phyloP scores from a whole-genome alignment of 352 stramenopile genomes.

The Pythium periplocum region DNA sequence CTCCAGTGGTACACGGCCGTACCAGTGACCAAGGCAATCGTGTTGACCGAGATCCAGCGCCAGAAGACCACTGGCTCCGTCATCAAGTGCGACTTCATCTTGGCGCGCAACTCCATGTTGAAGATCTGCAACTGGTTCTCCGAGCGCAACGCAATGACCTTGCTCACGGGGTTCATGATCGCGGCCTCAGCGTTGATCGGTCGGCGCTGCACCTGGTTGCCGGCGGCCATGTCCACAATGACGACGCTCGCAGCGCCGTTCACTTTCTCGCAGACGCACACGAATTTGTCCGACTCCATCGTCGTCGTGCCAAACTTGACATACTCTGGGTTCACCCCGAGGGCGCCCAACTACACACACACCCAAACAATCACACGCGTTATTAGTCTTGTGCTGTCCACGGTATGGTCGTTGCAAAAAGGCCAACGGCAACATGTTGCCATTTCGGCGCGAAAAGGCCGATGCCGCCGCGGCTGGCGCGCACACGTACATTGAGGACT shows the following conservation, averaged over 20 bases:
- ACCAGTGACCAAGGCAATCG: constrained; percentile 96
- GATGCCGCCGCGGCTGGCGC: neutral
- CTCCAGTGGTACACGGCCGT: constrained; percentile 98
- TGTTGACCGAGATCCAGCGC: constrained; percentile 97
- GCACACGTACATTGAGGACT: constrained; percentile 83
- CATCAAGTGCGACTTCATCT: constrained; percentile 96
- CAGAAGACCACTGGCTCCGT: constrained; percentile 96
- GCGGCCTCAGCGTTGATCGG: constrained; percentile 98
- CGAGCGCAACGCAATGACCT: constrained; percentile 83
- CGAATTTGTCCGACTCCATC: constrained; percentile 98
- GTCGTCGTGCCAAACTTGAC: constrained; percentile 92
- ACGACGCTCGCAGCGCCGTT: constrained; percentile 87
- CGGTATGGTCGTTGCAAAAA: too few species aligned
- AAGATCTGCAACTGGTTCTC: constrained; percentile 98
- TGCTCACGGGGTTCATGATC: constrained; percentile 99
- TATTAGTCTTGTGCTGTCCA: too few species aligned
- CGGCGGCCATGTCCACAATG: constrained; percentile 89
- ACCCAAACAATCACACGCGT: too few species aligned
- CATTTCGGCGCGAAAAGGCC: too few species aligned
- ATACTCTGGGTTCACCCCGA: constrained; percentile 89
- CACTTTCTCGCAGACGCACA: constrained; percentile 91
- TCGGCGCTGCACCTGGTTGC: constrained; percentile 87
- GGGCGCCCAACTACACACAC: constrained; percentile 57
- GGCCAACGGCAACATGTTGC: too few species aligned
- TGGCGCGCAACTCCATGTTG: constrained; percentile 99